These are phyloP conservation scores for Leccinum ochraceum DNA, from an alignment of 768 basidiomycete species.

Conservation along the genomic window DNA sequence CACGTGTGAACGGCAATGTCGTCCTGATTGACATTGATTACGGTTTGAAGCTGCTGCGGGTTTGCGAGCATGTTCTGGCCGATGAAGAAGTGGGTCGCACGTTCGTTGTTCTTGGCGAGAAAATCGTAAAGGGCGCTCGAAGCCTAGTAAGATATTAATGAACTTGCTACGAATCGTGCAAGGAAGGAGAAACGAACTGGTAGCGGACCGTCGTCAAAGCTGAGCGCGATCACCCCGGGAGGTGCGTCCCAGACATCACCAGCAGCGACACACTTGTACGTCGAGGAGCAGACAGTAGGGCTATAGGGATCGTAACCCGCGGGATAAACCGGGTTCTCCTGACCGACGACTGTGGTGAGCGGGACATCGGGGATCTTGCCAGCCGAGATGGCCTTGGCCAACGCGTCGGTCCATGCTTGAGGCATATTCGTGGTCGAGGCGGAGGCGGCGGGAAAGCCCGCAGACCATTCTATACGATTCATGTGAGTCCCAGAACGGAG, in stretches of 20 bases:
- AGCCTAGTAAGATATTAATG: conserved; percentile 29
- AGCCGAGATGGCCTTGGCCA: conserved; percentile 62
- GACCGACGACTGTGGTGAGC: conserved; percentile 39
- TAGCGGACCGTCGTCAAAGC: conserved; percentile 83
- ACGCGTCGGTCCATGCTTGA: conserved; percentile 67
- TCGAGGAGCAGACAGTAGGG: conserved; percentile 70
- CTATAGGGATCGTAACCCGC: conserved; percentile 42
- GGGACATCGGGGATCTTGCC: conserved; percentile 77
- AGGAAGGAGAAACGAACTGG: conserved; percentile 34
- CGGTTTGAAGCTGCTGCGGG: conserved; percentile 53
- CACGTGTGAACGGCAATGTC: conserved; percentile 52
- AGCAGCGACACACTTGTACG: conserved; percentile 61
- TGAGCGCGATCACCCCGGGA: conserved; percentile 58
- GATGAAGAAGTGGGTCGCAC: conserved; percentile 90
- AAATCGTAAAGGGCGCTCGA: conserved; percentile 61
- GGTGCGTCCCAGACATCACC: conserved; percentile 82
- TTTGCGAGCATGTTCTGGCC: conserved; percentile 71
- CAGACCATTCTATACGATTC: conserved; percentile 53
- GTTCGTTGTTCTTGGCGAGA: conserved; percentile 60
- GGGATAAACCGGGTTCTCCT: conserved; percentile 40
- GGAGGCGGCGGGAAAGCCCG: conserved; percentile 54
- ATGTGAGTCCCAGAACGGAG: conserved; percentile 1
- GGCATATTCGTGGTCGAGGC: conserved; percentile 60
- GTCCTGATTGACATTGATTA: conserved; percentile 41
- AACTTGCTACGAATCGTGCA: conserved; percentile 2